Conservation (phyloP, 371 early-diverging fungal genomes). For the Capillidium heterosporum region DNA sequence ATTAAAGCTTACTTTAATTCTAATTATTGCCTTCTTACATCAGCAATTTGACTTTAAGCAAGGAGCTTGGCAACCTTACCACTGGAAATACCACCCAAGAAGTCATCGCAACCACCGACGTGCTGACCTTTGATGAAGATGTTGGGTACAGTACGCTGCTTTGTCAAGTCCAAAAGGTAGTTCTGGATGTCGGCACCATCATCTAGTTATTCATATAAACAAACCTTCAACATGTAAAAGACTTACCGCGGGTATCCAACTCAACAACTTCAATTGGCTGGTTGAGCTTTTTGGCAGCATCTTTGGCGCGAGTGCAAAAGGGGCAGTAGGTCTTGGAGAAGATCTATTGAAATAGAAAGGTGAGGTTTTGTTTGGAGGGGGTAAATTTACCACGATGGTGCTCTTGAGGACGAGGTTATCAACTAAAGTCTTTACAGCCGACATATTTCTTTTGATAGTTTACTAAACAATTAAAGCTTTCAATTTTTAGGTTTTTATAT, state of each 20-base stretch:
- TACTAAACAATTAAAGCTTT: too few relatives aligned
- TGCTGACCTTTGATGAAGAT: conserved; percentile 64
- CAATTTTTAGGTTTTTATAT: too few relatives aligned
- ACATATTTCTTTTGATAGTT: too few relatives aligned
- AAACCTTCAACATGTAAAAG: neutral
- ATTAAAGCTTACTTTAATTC: too few relatives aligned
- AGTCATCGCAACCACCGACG: conserved; percentile 67
- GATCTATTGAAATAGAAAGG: conserved; percentile 15
- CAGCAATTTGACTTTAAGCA: too few relatives aligned
- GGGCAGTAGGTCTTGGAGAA: conserved; percentile 81
- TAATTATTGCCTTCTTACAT: too few relatives aligned
- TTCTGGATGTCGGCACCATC: conserved; percentile 64
- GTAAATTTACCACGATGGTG: conserved; percentile 9
- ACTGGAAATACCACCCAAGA: conserved; percentile 26
- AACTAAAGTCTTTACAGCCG: neutral
- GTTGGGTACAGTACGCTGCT: conserved; percentile 81
- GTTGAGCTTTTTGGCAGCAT: conserved; percentile 26
- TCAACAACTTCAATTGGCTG: conserved; percentile 32
- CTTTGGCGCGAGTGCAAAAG: conserved; percentile 58
- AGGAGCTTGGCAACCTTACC: conserved; percentile 37
- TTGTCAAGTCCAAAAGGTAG: conserved; percentile 42
- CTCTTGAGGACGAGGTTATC: conserved; percentile 1
- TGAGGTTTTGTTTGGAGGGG: neutral
- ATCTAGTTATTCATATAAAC: conserved; percentile 11
- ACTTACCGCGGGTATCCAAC: conserved; percentile 20